These are phyloP conservation scores for Alternaria sp. DNA, from an alignment of 2,329 filamentous ascomycete genomes.

Conservation along the genomic window DNA sequence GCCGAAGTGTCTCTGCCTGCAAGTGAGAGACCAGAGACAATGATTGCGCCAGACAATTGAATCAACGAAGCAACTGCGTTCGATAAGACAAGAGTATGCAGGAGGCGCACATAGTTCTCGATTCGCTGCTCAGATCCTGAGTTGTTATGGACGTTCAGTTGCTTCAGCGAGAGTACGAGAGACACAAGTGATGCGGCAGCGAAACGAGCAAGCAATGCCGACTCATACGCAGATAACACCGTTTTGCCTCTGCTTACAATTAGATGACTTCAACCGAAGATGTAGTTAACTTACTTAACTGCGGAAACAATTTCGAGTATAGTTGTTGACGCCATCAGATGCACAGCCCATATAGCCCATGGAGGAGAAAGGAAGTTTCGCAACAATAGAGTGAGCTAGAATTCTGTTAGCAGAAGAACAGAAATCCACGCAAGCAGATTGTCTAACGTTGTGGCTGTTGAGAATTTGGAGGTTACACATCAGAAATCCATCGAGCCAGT, in stretches of 20 bases:
- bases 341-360: constrained; percentile 9
- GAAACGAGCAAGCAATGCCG: constrained; percentile 9
- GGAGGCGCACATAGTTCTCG: background rate
- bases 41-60: constrained; percentile 1
- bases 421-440: background rate
- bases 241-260: constrained; percentile 6
- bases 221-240: constrained; percentile 5
- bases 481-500: constrained; percentile 12
- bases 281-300: background rate
- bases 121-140: constrained; percentile 1
- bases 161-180: constrained; percentile 3
- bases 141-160: constrained; percentile 9
- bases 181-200: constrained; percentile 6
- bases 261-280: background rate
- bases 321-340: constrained; percentile 6
- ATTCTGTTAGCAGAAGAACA: constrained; percentile 1
- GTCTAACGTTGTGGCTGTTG: constrained; percentile 7
- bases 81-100: constrained; percentile 1
- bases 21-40: constrained; percentile 7
- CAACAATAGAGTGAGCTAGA: constrained; percentile 6
- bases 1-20: background rate
- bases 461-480: constrained; percentile 19
- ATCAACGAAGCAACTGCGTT: constrained; percentile 2
- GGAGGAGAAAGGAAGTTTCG: constrained; percentile 11
- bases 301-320: constrained; percentile 12